Conservation (phyloP, 805 yeast species). For the Brettanomyces nanus region DNA sequence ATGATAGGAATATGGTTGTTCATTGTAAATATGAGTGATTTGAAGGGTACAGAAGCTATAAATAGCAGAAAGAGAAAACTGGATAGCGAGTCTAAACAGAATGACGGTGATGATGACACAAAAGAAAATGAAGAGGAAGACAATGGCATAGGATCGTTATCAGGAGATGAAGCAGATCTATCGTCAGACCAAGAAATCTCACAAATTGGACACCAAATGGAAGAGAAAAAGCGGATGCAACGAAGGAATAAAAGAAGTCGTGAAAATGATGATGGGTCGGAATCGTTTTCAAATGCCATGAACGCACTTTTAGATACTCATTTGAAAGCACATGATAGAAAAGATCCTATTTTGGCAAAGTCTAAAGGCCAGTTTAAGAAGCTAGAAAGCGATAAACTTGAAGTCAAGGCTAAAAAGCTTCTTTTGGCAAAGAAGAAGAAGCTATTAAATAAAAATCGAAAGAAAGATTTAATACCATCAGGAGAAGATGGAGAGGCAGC, state of each 20-base stretch:
- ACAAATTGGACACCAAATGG: slow-evolving; percentile 13
- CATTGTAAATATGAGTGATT: no score
- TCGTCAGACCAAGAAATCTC: slow-evolving; percentile 15
- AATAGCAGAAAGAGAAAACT: not conserved
- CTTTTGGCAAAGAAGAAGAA: slow-evolving; percentile 65
- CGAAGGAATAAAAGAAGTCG: slow-evolving; percentile 42
- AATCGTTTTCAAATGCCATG: slow-evolving; percentile 73
- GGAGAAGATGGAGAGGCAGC: slow-evolving; percentile 43
- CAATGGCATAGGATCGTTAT: not conserved
- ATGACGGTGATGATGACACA: not conserved
- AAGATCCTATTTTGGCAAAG: slow-evolving; percentile 86
- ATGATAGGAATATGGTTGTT: no score
- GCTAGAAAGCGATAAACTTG: slow-evolving; percentile 73
- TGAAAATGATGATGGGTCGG: slow-evolving; percentile 62
- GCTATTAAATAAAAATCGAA: slow-evolving; percentile 56
- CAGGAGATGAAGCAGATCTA: slow-evolving; percentile 11
- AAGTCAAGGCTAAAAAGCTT: slow-evolving; percentile 70
- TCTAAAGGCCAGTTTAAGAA: slow-evolving; percentile 61
- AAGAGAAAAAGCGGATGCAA: slow-evolving; percentile 12
- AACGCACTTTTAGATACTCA: slow-evolving; percentile 76
- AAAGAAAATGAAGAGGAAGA: not conserved
- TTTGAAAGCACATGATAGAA: slow-evolving; percentile 80
- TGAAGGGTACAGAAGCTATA: not conserved
- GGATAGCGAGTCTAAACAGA: not conserved
- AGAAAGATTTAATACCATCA: slow-evolving; percentile 56